phyloP scores from a whole-genome alignment of 2,329 filamentous ascomycete species.

The Trichoderma pleuroti region DNA sequence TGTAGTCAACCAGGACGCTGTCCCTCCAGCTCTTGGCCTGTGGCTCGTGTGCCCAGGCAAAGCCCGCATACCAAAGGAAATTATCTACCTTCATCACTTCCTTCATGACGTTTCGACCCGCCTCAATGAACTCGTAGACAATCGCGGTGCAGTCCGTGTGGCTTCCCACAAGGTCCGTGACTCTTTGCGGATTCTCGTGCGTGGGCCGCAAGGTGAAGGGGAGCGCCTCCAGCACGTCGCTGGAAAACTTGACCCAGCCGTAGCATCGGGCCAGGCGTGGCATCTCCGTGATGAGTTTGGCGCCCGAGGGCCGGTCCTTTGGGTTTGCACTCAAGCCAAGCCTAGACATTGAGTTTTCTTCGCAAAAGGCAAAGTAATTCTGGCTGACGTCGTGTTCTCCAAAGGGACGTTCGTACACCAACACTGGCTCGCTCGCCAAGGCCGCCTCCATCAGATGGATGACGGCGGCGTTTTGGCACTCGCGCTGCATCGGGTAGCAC shows the following conservation, averaged over 20 bases:
- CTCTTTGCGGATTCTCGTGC: not conserved
- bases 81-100: not conserved
- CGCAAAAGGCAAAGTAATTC: not conserved
- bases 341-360: not conserved
- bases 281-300: not conserved
- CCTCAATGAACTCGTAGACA: slow-evolving; percentile 16
- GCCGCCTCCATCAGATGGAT: slow-evolving; percentile 18
- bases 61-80: slow-evolving; percentile 15
- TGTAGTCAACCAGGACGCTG: slow-evolving; percentile 3
- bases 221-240: not conserved
- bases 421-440: not conserved
- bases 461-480: slow-evolving; percentile 18
- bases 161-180: not conserved
- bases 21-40: slow-evolving; percentile 1
- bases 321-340: too few relatives aligned
- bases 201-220: not conserved
- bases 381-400: not conserved
- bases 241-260: slow-evolving; percentile 16
- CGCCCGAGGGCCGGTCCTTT: not conserved
- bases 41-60: not conserved
- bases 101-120: not conserved
- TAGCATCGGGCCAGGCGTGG: slow-evolving; percentile 9
- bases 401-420: not conserved
- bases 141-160: not conserved
- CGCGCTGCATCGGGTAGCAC: slow-evolving; percentile 18